Evolutionary conservation across 2,329 filamentous ascomycete species (phyloP).

Genomic region (Chaetomiaceae sp.): DNA sequence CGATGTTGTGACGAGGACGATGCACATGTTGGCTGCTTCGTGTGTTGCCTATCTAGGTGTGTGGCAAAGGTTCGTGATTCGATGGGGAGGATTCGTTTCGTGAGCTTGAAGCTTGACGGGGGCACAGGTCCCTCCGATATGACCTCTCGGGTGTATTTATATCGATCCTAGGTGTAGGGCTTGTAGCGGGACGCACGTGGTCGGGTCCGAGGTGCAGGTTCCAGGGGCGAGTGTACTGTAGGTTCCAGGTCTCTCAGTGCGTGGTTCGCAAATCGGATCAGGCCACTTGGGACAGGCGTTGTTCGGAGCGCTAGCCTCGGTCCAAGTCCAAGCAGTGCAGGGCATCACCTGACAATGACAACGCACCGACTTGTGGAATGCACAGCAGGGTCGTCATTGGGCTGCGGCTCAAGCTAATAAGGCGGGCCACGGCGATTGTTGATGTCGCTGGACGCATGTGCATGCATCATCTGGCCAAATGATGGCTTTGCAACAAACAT

Average conservation of each 20-base stretch:
- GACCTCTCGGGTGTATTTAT: too few relatives aligned
- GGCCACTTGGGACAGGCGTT: slow-evolving; percentile 3
- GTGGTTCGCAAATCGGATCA: slow-evolving; percentile 2
- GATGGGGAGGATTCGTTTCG: neutral
- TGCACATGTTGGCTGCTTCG: slow-evolving; percentile 58
- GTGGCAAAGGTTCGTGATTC: too few relatives aligned
- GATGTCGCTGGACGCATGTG: too few relatives aligned
- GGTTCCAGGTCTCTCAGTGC: neutral
- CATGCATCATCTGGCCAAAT: too few relatives aligned
- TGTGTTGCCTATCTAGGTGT: neutral
- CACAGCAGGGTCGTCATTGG: slow-evolving; percentile 2
- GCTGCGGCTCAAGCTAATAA: slow-evolving; percentile 2
- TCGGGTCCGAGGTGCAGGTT: too few relatives aligned
- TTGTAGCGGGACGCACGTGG: too few relatives aligned
- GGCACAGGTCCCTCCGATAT: too few relatives aligned
- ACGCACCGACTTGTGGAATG: neutral
- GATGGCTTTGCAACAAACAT: too few relatives aligned
- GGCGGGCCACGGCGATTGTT: neutral
- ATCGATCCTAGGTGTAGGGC: too few relatives aligned
- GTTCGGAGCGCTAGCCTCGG: slow-evolving; percentile 10
- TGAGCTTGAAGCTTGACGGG: neutral
- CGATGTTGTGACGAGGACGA: slow-evolving; percentile 68
- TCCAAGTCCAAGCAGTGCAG: neutral
- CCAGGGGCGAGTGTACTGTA: too few relatives aligned
- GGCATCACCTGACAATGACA: slow-evolving; percentile 5